Conservation (phyloP, 2,329 filamentous ascomycete species). For the Alternaria postmessia region DNA sequence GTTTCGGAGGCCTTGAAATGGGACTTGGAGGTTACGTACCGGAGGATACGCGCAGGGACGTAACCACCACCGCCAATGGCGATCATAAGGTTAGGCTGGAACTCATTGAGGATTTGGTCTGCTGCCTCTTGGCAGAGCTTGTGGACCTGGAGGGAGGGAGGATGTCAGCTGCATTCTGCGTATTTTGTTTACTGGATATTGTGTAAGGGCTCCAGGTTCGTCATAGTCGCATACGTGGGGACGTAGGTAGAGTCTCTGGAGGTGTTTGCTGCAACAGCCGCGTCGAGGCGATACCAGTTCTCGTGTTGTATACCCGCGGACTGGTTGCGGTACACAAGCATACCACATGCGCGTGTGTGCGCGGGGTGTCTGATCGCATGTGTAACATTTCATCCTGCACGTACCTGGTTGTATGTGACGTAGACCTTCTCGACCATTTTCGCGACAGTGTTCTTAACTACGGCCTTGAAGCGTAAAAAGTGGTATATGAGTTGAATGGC, state of each 20-base stretch:
- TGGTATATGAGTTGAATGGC: background rate
- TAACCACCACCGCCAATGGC: constrained; percentile 98
- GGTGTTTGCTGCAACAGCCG: background rate
- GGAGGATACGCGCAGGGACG: constrained; percentile 93
- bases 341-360: constrained; percentile 11
- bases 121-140: constrained; percentile 93
- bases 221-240: background rate
- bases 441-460: constrained; percentile 14
- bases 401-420: constrained; percentile 55
- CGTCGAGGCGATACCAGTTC: background rate
- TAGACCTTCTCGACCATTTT: constrained; percentile 54
- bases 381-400: constrained; percentile 24
- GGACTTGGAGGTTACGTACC: constrained; percentile 55
- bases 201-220: background rate
- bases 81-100: constrained; percentile 96
- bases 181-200: background rate
- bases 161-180: constrained; percentile 14
- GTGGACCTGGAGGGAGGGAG: constrained; percentile 73
- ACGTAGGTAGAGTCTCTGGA: background rate
- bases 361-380: constrained; percentile 15
- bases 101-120: constrained; percentile 78
- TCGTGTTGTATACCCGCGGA: background rate
- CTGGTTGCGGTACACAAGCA: constrained; percentile 3
- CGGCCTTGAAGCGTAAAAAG: background rate
- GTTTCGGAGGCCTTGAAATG: background rate